Evolutionary conservation across 495 filamentous ascomycete genomes (phyloP), one percentile per base, ranked within the genome.

Genomic region (Penicillium turbatum): DNA sequence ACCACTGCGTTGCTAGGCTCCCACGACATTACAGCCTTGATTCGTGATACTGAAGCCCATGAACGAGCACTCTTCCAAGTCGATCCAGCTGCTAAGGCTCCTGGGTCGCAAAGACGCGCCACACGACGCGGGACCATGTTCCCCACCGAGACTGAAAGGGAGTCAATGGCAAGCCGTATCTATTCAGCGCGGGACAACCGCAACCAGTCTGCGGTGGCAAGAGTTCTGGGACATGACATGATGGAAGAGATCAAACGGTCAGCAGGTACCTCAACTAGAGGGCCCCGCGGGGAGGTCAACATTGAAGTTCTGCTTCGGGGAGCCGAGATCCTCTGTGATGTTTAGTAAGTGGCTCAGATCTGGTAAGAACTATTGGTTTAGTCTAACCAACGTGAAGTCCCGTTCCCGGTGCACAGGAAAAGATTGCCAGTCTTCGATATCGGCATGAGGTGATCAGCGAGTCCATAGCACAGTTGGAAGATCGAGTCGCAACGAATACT

Each of bases 1-100:
- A 95, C 92, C 57, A 97, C 95, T 70, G 89, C 93, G 31, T 80
- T 97, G 37, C 82, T 97, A 44, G 84, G 85, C 51, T 81, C 82
- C 51, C 87, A 88, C 62, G 93, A 98, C 67, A 97, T 98, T 60
- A 97, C 95, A 9, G 80, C 90, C 10, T 69, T 98, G 12, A 97
- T 98, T 60, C 88, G 93, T 51, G 93, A 98, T 69, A 97, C 92
- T 29, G 93, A 98, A 71, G 74, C 84, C 15, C 93, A 98, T 73
- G 93, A 98, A 72, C 87, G 92, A 59, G 95, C 92, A 12, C 81
- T 98, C 4, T 98, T 98, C 74, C 91, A 92, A 32, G 84, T 95
- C 8, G 89, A 91, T 6, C 83, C 89, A 0, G 77, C 88, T 12
- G 55, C 66, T 16, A 76, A 76, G 45, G 38, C 68, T 15, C 66